Conservation (phyloP, 1,139 yeast species). For the Blastobotrys ciferrii region DNA sequence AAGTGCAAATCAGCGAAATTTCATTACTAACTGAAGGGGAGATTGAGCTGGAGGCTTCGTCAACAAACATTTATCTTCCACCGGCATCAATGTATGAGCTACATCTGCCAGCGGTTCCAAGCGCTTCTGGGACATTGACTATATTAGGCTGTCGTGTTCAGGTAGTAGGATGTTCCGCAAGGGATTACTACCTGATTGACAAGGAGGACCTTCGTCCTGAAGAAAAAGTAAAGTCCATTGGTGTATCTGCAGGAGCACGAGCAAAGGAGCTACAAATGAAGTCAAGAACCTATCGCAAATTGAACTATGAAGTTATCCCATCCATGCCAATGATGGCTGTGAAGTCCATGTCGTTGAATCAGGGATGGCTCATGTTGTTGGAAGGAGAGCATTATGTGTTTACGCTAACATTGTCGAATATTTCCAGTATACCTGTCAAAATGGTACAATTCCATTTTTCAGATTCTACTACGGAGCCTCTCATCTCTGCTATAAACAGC, state of each 20-base stretch:
- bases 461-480: constrained; percentile 71
- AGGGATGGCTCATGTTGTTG: constrained; percentile 71
- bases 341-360: constrained; percentile 53
- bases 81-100: constrained; percentile 44
- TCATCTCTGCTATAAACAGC: constrained; percentile 47
- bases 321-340: constrained; percentile 66
- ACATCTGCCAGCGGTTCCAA: constrained; percentile 46
- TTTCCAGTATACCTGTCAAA: constrained; percentile 55
- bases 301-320: constrained; percentile 47
- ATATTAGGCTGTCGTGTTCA: constrained; percentile 48
- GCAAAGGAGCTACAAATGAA: constrained; percentile 12
- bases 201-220: constrained; percentile 27
- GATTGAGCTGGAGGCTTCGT: constrained; percentile 25
- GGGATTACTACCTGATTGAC: constrained; percentile 37
- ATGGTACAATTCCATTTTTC: constrained; percentile 54
- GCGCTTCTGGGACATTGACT: constrained; percentile 41
- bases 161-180: constrained; percentile 45
- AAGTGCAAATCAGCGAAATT: constrained; percentile 59
- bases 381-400: constrained; percentile 69
- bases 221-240: constrained; percentile 33
- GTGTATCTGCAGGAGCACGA: constrained; percentile 26
- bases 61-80: constrained; percentile 36
- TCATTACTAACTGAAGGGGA: constrained; percentile 29
- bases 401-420: constrained; percentile 54
- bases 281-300: constrained; percentile 10